Evolutionary conservation across 2,329 filamentous ascomycete genomes (phyloP).

Genomic region (Fusarium hainanense): DNA sequence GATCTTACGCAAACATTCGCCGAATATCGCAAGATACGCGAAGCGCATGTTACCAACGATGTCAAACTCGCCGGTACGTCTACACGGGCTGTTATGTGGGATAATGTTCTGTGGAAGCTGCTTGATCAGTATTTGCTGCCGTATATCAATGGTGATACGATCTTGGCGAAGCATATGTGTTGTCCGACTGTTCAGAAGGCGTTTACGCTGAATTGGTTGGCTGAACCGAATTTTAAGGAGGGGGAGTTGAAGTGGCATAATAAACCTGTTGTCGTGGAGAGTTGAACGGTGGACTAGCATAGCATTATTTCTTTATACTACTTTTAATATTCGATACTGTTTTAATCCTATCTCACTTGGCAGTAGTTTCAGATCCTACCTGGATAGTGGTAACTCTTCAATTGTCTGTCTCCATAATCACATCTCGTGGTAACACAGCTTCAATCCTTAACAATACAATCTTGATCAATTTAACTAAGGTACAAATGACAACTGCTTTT

Average conservation of each 20-base stretch:
- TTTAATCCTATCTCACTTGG: not conserved
- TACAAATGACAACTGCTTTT: not conserved
- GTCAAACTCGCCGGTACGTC: slow-evolving; percentile 18
- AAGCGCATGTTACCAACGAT: slow-evolving; percentile 11
- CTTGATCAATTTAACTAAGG: not conserved
- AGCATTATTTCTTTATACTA: not conserved
- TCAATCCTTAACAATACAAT: not conserved
- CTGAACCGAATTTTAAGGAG: slow-evolving; percentile 23
- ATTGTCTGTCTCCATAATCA: not conserved
- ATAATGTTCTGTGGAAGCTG: slow-evolving; percentile 22
- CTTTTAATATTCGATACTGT: not conserved
- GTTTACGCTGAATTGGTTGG: slow-evolving; percentile 26
- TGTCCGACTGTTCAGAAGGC: slow-evolving; percentile 26
- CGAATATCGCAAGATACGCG: slow-evolving; percentile 8
- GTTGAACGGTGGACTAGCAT: accelerated
- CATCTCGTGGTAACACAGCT: not conserved
- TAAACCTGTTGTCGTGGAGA: slow-evolving; percentile 4
- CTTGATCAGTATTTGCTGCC: slow-evolving; percentile 29
- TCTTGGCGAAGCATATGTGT: slow-evolving; percentile 28
- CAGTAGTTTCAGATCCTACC: not conserved
- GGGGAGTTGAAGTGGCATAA: slow-evolving; percentile 27
- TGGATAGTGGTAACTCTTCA: not conserved
- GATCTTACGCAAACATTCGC: not conserved
- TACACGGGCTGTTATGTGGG: slow-evolving; percentile 28
- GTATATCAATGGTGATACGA: slow-evolving; percentile 26